phyloP scores from a whole-genome alignment of 1,284 basidiomycete genomes.

The Porogramme epimiltina region DNA sequence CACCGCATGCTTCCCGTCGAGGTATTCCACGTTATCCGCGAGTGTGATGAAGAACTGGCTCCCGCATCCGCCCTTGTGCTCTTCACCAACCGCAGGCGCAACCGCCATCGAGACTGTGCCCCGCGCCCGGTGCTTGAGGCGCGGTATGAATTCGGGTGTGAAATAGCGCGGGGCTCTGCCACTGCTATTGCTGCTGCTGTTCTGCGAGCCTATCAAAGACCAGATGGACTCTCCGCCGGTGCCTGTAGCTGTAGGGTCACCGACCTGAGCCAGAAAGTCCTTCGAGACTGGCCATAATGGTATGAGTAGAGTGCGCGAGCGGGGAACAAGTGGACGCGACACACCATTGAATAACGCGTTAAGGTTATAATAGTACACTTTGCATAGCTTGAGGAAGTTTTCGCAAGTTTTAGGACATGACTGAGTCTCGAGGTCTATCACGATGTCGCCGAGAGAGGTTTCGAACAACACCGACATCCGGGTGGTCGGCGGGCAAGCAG shows the following conservation, averaged over 20 bases:
- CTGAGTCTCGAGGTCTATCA: constrained; percentile 95
- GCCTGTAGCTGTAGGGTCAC: constrained; percentile 94
- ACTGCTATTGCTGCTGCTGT: constrained; percentile 25
- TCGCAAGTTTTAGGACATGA: constrained; percentile 87
- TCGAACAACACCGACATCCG: constrained; percentile 97
- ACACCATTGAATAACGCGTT: constrained; percentile 96
- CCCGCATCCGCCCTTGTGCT: constrained; percentile 80
- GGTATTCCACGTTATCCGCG: constrained; percentile 87
- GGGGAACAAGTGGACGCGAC: constrained; percentile 26
- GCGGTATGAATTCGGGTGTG: constrained; percentile 75
- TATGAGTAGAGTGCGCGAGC: constrained; percentile 1
- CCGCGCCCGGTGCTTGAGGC: constrained; percentile 82
- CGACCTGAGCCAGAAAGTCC: constrained; percentile 94
- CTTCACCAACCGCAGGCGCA: constrained; percentile 69
- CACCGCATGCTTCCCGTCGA: constrained; percentile 94
- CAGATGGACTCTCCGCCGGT: constrained; percentile 88
- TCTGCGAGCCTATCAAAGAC: constrained; percentile 67
- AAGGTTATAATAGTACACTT: constrained; percentile 94
- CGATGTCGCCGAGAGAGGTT: constrained; percentile 93
- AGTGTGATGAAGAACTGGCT: constrained; percentile 98
- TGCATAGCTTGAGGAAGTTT: constrained; percentile 98
- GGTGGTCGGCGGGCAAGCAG: constrained; percentile 16
- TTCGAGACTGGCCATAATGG: constrained; percentile 77
- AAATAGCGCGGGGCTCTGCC: constrained; percentile 83
- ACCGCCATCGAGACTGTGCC: constrained; percentile 97